Evolutionary conservation across 352 stramenopile species (phyloP).

Genomic region (Lagenidium giganteum): DNA sequence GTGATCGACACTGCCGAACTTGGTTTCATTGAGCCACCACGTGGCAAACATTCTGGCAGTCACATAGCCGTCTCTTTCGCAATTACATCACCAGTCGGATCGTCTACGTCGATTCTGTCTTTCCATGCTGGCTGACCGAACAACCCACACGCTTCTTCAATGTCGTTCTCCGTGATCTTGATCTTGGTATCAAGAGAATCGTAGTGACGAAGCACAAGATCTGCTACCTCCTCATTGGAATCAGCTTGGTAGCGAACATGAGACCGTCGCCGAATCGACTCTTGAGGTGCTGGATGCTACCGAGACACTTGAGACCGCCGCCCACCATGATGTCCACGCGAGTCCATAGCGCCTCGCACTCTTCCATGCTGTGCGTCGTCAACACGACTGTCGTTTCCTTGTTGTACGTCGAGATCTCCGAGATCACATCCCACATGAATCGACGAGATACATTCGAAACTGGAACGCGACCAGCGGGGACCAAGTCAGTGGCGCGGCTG

Average conservation of each 20-base stretch:
- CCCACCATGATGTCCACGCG: constrained; percentile 81
- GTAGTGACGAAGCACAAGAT: constrained; percentile 15
- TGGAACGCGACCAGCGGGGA: no score
- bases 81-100: constrained; percentile 31
- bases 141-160: constrained; percentile 15
- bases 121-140: constrained; percentile 20
- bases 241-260: constrained; percentile 66
- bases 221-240: constrained; percentile 21
- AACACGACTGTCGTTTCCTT: constrained; percentile 74
- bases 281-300: constrained; percentile 89
- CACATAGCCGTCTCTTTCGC: constrained; percentile 25
- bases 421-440: constrained; percentile 90
- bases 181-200: constrained; percentile 21
- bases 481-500: no score
- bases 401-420: constrained; percentile 42
- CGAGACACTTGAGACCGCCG: constrained; percentile 44
- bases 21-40: constrained; percentile 31
- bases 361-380: constrained; percentile 94
- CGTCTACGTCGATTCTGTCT: constrained; percentile 16
- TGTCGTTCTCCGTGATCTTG: constrained; percentile 6
- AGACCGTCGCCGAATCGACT: constrained; percentile 90
- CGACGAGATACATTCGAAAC: no score
- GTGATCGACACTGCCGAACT: constrained; percentile 15
- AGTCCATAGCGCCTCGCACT: constrained; percentile 83
- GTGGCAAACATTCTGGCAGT: constrained; percentile 16